Base-by-base conservation (phyloP, 2,329 filamentous ascomycete genomes). In the Westerdykella ornata region DNA sequence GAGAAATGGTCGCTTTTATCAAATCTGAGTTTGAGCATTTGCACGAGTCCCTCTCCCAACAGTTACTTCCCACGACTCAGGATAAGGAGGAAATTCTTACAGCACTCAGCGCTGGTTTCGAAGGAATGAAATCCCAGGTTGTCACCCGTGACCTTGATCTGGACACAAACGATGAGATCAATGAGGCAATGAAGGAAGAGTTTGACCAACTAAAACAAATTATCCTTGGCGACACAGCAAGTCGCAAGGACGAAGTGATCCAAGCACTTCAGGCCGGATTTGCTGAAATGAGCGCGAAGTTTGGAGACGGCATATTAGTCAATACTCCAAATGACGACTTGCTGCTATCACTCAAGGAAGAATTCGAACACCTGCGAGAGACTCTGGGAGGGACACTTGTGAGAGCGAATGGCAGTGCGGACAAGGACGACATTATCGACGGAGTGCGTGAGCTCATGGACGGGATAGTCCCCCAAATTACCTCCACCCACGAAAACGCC, bases 151-250 rank as follows among this genome's bases (percentile, higher is more conserved):
- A 46, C n/a, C 47, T 66, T 4, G 59, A 65, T 30, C 57, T 62
- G 4, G 66, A 67, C 2, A 55, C 61, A 1, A 65, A 59, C 37
- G 69, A 73, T 13, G 72, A 73, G 31, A 66, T 74, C 43, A 74
- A 82, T 30, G 82, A 87, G 44, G 78, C 86, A 38, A 81, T 94
- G 63, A 85, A 84, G 59, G 80, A 81, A 31, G 87, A 94, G 57
- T 84, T 94, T 37, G 86, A 92, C 48, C 82, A 87, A 40, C 75
- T 95, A 6, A 82, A 87, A 18, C 83, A 88, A 14, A 78, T 84
- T 0, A 77, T 95, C 37, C 85, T 88, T 60, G 68, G 74, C 37
- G 73, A 76, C 36, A 68, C 72, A n/a, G 63, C 71, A 0, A 67
- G 66, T 16, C 72, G 80, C 48, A 81, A 81, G 54, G 77, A 76